These are phyloP conservation scores for Sugiyamaella grinbergsii DNA, from an alignment of 1,139 yeast species.

Conservation along the genomic window DNA sequence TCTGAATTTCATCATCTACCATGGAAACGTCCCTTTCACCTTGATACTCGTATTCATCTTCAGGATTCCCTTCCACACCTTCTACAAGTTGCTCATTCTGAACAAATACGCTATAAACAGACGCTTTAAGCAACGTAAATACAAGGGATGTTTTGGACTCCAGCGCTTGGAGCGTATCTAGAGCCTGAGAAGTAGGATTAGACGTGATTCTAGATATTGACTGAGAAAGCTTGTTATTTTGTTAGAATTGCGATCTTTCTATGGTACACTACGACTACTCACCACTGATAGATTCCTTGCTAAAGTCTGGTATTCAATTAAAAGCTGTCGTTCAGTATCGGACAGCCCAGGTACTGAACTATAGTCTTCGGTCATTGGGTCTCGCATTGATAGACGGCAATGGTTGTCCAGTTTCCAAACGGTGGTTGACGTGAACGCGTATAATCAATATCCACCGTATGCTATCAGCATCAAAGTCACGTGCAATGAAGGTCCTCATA, in stretches of 20 bases:
- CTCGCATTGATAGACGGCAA: neutral
- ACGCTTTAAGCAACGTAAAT: constrained; percentile 60
- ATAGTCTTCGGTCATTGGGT: constrained; percentile 23
- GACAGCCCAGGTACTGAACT: constrained; percentile 33
- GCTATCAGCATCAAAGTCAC: too few relatives aligned
- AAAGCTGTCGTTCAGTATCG: constrained; percentile 35
- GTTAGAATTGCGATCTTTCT: neutral
- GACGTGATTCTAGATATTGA: constrained; percentile 29
- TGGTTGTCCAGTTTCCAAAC: too few relatives aligned
- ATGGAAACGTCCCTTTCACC: constrained; percentile 18
- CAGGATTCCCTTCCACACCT: constrained; percentile 13
- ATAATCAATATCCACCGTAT: too few relatives aligned
- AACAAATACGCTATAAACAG: constrained; percentile 56
- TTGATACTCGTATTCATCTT: constrained; percentile 14
- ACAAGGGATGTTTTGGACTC: constrained; percentile 60
- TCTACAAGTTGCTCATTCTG: constrained; percentile 42
- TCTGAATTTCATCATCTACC: constrained; percentile 48
- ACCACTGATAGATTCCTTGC: constrained; percentile 36
- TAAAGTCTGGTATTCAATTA: constrained; percentile 39
- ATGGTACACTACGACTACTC: constrained; percentile 18
- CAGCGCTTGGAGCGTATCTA: constrained; percentile 53
- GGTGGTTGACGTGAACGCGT: too few relatives aligned
- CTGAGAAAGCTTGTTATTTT: constrained; percentile 30
- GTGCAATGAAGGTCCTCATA: too few relatives aligned
- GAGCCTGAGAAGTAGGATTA: constrained; percentile 43